A percentile compares a stretch with the other conserved stretches of the same genome.
Evolutionary conservation across 169 alveolate genomes (phyloP).

Genomic region (Toxoplasma gondii): DNA sequence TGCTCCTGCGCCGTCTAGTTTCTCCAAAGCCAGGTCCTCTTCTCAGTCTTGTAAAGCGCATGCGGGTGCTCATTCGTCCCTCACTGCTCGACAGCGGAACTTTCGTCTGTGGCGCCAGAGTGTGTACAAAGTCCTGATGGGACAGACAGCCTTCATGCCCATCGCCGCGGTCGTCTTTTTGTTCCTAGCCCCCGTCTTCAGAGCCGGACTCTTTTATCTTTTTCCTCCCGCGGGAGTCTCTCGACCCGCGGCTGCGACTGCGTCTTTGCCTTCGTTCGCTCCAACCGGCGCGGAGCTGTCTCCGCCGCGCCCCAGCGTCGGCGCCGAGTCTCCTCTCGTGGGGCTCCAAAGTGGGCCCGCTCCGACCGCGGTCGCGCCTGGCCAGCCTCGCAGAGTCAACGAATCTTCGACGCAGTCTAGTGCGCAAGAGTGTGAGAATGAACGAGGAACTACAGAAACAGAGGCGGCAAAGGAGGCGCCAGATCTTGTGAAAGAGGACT

Average conservation of each 20-base stretch:
- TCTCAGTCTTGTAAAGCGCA: neutral
- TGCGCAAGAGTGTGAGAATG: neutral
- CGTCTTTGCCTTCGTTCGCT: neutral
- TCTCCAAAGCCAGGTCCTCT: neutral
- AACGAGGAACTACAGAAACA: neutral
- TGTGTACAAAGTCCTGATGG: neutral
- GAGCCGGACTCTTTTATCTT: neutral
- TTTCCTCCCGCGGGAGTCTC: neutral
- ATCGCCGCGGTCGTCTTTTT: neutral
- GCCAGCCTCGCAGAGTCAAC: too few species aligned
- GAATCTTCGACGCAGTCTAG: too few species aligned
- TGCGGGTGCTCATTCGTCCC: neutral
- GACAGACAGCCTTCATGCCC: neutral
- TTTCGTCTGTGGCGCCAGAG: neutral
- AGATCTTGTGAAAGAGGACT: neutral
- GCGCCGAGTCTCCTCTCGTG: neutral
- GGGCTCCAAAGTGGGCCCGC: neutral
- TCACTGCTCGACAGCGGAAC: neutral
- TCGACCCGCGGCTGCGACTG: neutral
- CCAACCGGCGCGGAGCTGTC: neutral
- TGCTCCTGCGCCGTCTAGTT: neutral
- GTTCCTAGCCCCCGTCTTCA: neutral
- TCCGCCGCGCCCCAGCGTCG: too few species aligned
- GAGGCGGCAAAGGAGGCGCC: neutral
- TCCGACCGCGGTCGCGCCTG: neutral